Evolutionary conservation across 2,329 filamentous ascomycete species (phyloP).

Genomic region (Triangularia verruculosa): DNA sequence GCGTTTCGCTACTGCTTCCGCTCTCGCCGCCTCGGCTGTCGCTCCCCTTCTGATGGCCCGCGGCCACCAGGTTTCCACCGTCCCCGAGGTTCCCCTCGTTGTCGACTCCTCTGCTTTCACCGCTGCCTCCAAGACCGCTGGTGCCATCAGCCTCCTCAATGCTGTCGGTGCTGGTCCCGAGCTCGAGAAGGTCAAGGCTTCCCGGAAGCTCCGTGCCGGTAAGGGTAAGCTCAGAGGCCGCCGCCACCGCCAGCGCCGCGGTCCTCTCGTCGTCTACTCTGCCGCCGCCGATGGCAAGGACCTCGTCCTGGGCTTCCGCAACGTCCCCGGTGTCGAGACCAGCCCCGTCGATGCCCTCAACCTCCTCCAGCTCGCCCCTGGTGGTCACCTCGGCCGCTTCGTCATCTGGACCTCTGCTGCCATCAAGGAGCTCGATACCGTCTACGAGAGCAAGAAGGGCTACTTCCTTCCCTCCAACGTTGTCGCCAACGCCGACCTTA

Average conservation of each 20-base stretch:
- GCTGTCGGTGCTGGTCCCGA: conserved; percentile 87
- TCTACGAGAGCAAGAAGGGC: conserved; percentile 99
- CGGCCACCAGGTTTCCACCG: conserved; percentile 87
- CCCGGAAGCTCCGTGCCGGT: conserved; percentile 94
- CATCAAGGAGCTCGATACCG: conserved; percentile 92
- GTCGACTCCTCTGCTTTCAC: conserved; percentile 88
- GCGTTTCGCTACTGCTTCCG: conserved; percentile 97
- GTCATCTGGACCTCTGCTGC: conserved; percentile 97
- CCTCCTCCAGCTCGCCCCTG: conserved; percentile 97
- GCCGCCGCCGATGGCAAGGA: conserved; percentile 93
- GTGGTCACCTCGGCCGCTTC: conserved; percentile 98
- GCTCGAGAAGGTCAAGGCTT: conserved; percentile 91
- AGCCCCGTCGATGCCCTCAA: conserved; percentile 90
- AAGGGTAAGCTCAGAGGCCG: conserved; percentile 99
- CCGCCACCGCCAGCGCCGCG: conserved; percentile 95
- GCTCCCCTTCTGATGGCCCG: conserved; percentile 93
- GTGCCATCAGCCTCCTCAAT: conserved; percentile 82
- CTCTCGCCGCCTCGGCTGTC: conserved; percentile 92
- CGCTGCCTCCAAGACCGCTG: conserved; percentile 81
- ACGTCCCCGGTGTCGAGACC: conserved; percentile 97
- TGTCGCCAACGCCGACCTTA: conserved; percentile 90
- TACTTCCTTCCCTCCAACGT: conserved; percentile 93
- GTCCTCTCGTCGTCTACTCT: conserved; percentile 97
- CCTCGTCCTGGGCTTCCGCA: conserved; percentile 92
- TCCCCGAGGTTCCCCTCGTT: conserved; percentile 96